Base-by-base conservation (phyloP, 345 rosid species). In the Microcos paniculata region DNA sequence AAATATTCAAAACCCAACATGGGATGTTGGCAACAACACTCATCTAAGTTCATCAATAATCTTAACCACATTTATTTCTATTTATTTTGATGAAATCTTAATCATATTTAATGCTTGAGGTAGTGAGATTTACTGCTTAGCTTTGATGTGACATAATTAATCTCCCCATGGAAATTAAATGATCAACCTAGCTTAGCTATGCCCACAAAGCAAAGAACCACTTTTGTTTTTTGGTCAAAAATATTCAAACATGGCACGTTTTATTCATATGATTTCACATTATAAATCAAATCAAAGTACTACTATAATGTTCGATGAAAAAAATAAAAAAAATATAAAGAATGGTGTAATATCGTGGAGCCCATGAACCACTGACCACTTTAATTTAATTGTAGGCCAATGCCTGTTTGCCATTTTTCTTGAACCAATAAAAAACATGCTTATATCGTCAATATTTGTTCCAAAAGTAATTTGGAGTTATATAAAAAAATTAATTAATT, bases 361-460 rank as follows among this genome's bases (percentile, higher is more conserved):
- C 71, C 71, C 71, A 43, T 66, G 7, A 66, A 43, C 53, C 53
- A 62, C 53, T 43, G 24, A 24, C 53, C 52, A 23, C 53, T 43
- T 43, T 24, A 24, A 21, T 6, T 42, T 42, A 42, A 43, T 46
- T 46, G 23, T 45, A 15, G 38, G 6, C 40, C 15, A 24, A 23
- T 67, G 45, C 6, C 55, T 8, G 14, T 67, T 67, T 55, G 11
- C 11, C n/a, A 35, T 7, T 7, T 35, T 35, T 35, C 12, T 1
- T 23, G 16, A 56, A 56, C 31, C 7, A n/a, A n/a, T 23, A 56
- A 6, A 56, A 4, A 23, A 56, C 12, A 56, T 24, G 3, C 21
- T 3, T 7, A 55, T 56, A 23, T 66, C 12, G 33, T 67, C 38
- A 45, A 67, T 13, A 67, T 66, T 24, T 66, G 6, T 66, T 43